Evolutionary conservation across 1,284 basidiomycete genomes (phyloP).

Genomic region (Stereum hirsutum): DNA sequence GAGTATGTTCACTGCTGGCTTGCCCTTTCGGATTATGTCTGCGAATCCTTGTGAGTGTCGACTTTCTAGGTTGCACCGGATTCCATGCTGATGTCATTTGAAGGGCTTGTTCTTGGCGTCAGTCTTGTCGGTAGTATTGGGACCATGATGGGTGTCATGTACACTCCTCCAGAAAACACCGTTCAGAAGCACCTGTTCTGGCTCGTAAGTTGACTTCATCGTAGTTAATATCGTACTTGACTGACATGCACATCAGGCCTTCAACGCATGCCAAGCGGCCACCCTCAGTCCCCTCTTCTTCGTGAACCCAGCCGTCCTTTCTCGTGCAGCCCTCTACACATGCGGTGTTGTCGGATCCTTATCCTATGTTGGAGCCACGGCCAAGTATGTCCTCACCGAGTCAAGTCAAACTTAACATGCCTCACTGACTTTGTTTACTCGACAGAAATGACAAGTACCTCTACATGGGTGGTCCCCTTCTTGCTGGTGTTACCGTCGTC

Average conservation of each 20-base stretch:
- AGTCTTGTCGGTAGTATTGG: constrained; percentile 73
- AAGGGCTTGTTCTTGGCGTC: constrained; percentile 78
- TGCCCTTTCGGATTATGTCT: constrained; percentile 74
- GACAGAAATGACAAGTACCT: constrained; percentile 75
- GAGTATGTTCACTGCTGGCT: constrained; percentile 67
- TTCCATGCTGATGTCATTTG: constrained; percentile 5
- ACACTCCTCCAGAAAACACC: constrained; percentile 65
- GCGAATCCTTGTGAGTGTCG: constrained; percentile 68
- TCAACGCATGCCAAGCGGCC: constrained; percentile 82
- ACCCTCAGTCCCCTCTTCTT: constrained; percentile 82
- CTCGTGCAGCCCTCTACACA: constrained; percentile 87
- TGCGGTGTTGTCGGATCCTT: constrained; percentile 78
- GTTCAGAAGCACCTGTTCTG: constrained; percentile 71
- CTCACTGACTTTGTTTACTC: constrained; percentile 4
- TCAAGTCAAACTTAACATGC: neutral
- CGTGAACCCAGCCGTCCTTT: constrained; percentile 77
- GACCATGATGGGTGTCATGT: constrained; percentile 72
- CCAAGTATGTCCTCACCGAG: constrained; percentile 39
- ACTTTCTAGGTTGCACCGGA: neutral
- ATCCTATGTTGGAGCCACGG: constrained; percentile 85
- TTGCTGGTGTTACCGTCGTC: constrained; percentile 83
- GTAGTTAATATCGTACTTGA: neutral
- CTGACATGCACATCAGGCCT: constrained; percentile 39
- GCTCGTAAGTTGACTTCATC: constrained; percentile 40
- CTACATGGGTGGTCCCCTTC: constrained; percentile 75